A percentile compares a stretch with the other conserved stretches of the same genome.
Conservation (phyloP, 83 land plant genomes). For the Diphasiastrum complanatum region DNA sequence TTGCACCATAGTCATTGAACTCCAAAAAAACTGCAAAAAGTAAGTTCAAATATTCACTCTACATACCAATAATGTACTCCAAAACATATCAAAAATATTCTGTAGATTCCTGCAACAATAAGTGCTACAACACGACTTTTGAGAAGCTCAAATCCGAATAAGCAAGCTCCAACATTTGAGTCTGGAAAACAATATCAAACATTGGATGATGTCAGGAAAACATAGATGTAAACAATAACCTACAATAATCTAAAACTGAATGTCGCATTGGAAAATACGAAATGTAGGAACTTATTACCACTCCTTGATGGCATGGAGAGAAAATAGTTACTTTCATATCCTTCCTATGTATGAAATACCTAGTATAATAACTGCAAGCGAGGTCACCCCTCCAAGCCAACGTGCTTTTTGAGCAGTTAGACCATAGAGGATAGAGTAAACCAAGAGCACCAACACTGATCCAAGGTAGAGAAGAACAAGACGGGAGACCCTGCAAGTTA, state of each 20-base stretch:
- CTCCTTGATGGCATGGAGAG: no score
- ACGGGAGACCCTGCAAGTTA: conserved; percentile 55
- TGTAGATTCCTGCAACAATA: conserved; percentile 80
- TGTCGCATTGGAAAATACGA: neutral
- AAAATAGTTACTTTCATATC: no score
- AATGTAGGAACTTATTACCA: no score
- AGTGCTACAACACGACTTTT: conserved; percentile 73
- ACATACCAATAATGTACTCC: conserved; percentile 95
- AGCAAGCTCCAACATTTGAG: conserved; percentile 89
- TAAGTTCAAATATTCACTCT: neutral
- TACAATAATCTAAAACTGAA: conserved; percentile 5
- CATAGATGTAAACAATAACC: neutral
- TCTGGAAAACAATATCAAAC: conserved; percentile 49
- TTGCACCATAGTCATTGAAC: neutral
- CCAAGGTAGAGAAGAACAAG: conserved; percentile 74
- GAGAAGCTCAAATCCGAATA: conserved; percentile 89
- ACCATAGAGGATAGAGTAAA: conserved; percentile 87
- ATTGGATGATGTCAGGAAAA: neutral
- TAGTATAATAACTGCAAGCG: conserved; percentile 81
- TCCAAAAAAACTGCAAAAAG: neutral
- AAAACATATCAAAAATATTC: conserved; percentile 89
- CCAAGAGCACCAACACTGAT: conserved; percentile 69
- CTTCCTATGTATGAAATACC: conserved; percentile 41
- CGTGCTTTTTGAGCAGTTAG: conserved; percentile 69
- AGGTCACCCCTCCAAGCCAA: conserved; percentile 90